Conservation (phyloP, 1,284 basidiomycete genomes). For the Trichosporon faecale region DNA sequence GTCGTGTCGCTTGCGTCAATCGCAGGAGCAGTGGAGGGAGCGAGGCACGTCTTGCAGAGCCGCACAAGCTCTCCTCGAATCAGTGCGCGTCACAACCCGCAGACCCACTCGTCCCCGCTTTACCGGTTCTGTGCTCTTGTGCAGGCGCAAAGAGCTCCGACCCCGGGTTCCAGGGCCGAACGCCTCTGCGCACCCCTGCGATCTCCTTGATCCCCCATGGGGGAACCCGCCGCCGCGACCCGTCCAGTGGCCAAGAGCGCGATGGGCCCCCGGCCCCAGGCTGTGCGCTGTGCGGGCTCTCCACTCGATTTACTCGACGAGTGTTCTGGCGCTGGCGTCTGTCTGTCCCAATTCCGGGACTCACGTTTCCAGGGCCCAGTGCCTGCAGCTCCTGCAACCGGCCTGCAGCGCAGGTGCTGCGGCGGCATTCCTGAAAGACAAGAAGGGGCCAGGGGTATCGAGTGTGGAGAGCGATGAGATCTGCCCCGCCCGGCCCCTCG, state of each 20-base stretch:
- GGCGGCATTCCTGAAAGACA: background rate
- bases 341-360: background rate
- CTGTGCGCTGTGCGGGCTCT: no score
- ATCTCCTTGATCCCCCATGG: background rate
- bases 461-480: background rate
- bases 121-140: background rate
- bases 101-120: constrained; percentile 2
- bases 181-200: background rate
- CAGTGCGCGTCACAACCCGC: background rate
- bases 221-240: background rate
- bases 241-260: background rate
- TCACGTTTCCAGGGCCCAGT: background rate
- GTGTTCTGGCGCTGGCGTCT: background rate
- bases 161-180: background rate
- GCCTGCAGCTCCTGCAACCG: background rate
- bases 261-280: background rate
- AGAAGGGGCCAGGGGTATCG: background rate
- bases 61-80: constrained; percentile 1
- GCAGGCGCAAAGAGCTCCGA: background rate
- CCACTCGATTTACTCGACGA: no score
- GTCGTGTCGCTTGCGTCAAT: background rate
- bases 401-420: background rate
- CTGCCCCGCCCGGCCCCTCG: constrained; percentile 4
- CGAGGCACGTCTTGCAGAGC: background rate
- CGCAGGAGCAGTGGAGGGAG: background rate